Base-by-base conservation (phyloP, 2,329 filamentous ascomycete species). In the Aspergillus neoniger region DNA sequence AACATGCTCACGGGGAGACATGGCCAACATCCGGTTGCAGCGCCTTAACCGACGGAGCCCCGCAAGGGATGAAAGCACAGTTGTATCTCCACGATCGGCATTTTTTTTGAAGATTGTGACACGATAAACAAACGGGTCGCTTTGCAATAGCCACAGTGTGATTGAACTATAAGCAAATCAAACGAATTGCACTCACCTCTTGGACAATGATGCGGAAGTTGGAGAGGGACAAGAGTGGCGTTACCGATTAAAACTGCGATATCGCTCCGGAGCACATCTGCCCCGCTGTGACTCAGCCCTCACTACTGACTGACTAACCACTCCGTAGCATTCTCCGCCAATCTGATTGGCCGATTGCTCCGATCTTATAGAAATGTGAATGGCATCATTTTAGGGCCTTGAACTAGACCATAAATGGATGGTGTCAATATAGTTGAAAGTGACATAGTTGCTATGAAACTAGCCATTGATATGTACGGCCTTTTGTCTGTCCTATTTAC, bases 261-360 rank as follows among this genome's bases (percentile, higher is more conserved):
- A 70, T 74, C 73, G 71, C 71, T 68, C 61, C 50, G 52, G 60
- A 55, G 56, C 61, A 57, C 51, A 54, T 61, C 58, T 23, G 64
- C 63, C 65, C 64, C 65, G 60, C 63, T 61, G 58, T 71, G 64
- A 71, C 67, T 71, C 69, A 71, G 60, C 64, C 48, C 53, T 51
- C 51, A 39, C 58, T 58, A 58, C 0, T 36, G 32, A 36, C 48
- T 55, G 32, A 21, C 8, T 3, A 14, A 30, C 12, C 25, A 30
- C 10, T 12, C n/a, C 10, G 21, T 30, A 30, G 19, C 43, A 28
- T 49, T 23, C 19, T 17, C 25, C 21, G 28, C 17, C 38, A 28
- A 36, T 49, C 19, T 62, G 17, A 63, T 62, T 65, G 57, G 53
- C 12, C 47, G 25, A 32, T 44, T 21, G 14, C 36, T 30, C 14